Conservation (phyloP, 371 early-diverging fungal species). For the Apophysomyces elegans region DNA sequence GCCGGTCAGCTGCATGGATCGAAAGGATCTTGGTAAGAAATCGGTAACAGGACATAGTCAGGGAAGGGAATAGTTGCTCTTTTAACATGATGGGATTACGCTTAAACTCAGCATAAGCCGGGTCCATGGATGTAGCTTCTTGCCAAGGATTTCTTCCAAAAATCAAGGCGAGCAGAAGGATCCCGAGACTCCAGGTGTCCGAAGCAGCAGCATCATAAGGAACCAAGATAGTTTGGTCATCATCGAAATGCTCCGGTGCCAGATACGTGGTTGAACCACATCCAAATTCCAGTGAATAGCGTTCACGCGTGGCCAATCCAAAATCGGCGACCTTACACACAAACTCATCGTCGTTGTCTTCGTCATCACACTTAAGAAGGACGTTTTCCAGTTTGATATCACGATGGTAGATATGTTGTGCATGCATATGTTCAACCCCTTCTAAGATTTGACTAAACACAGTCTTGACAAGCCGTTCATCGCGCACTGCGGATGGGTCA, state of each 20-base stretch:
- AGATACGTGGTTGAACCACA: conserved; percentile 78
- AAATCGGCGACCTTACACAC: conserved; percentile 83
- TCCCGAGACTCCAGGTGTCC: conserved; percentile 81
- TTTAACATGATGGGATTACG: conserved; percentile 54
- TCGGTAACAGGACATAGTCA: conserved; percentile 38
- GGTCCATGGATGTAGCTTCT: conserved; percentile 58
- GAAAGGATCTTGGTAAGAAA: conserved; percentile 38
- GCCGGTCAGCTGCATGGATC: conserved; percentile 36
- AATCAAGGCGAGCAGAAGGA: conserved; percentile 73
- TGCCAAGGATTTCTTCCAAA: conserved; percentile 87
- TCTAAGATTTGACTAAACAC: conserved; percentile 60
- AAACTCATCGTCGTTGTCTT: conserved; percentile 39
- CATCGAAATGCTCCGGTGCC: conserved; percentile 69
- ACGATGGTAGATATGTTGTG: conserved; percentile 67
- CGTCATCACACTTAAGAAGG: conserved; percentile 46
- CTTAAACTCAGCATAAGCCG: conserved; percentile 59
- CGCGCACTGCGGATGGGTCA: conserved; percentile 36
- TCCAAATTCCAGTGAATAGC: conserved; percentile 73
- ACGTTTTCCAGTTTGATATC: conserved; percentile 86
- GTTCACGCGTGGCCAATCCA: conserved; percentile 80
- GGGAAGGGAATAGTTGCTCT: conserved; percentile 54
- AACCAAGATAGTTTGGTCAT: conserved; percentile 39
- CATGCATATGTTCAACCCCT: conserved; percentile 61
- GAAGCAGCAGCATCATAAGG: conserved; percentile 69
- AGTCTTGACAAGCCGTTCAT: conserved; percentile 43